Base-by-base conservation (phyloP, 2,329 filamentous ascomycete species). In the Ambrosiella beaveri region DNA sequence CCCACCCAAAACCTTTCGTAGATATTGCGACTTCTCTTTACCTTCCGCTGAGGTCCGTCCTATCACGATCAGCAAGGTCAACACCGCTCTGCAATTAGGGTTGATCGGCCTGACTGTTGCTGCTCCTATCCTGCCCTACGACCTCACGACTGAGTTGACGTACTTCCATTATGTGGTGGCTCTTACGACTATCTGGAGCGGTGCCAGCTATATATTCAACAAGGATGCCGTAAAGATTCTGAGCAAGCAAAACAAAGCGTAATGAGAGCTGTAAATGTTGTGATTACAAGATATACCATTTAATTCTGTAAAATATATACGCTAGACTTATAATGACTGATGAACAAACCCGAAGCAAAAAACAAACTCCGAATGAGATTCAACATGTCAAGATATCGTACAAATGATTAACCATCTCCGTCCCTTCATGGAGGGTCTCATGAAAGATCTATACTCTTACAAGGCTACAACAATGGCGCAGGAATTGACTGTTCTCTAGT, bases 21-120 rank as follows among this genome's bases (percentile, higher is more conserved):
- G 93, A 15, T 98, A 97, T 71, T 98, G 93, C 93, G 93, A 98
- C 71, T 97, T 98, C 67, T 91, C 86, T 2, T 77, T 98, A 12
- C 93, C 88, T 1, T 87, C 83, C 44, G 88, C 88, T 2, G 87
- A 93, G 70, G 88, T 94, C 5, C 84, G 81, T 61, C 88, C 88
- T 0, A 93, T 88, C 0, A 84, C 78, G 1, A 87, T 94, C 62
- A 89, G 85, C 71, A 94, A 94, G 73, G 84, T 89, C 70, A 98
- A 98, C 71, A 98, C 93, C 0, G 89, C 94, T 49, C 72, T 97
- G 64, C 93, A 98, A 69, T 74, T 98, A 17, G 81, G 84, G 3
- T 77, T 98, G 11, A 86, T 98, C 65, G 91, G 90, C 15, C 78
- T 84, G 9, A 90, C 89, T 1, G 88, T 91, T 53, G 82, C 86